Evolutionary conservation across 2,329 filamentous ascomycete species (phyloP), one percentile per base, ranked within the genome.

Genomic region (Cercospora brassicicola): DNA sequence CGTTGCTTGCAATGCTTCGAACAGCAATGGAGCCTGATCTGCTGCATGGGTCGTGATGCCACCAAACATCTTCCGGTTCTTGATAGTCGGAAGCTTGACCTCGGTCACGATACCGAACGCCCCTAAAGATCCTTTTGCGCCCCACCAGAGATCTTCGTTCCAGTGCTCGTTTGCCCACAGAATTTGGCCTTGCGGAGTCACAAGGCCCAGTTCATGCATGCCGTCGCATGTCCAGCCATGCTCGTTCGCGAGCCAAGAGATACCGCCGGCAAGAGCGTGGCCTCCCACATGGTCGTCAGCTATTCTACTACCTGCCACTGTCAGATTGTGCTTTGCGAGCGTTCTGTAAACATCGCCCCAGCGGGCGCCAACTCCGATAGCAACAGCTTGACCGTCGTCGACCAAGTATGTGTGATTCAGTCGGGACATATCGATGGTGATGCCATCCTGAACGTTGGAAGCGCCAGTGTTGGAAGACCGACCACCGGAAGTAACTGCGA

Each of bases 171-270:
- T 73, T 8, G 71, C 72, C 26, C 65, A 68, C n/a, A 76, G 48
- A 6, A 73, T 69, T 18, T 68, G 56, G 7, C 71, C 73, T 42
- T 69, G 65, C 4, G 74, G 71, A n/a, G 72, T 69, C 9, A 76
- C 73, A 6, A 77, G 66, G 57, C 74, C 69, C 20, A 72, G 70
- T 30, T 73, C 71, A 6, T 70, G 9, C 4, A 73, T 70, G 30
- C 55, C 69, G 30, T 76, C 85, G 63, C 81, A 82, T 20, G 81
- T 83, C 78, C 83, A 86, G 15, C 86, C 87, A 68, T 80, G 74
- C 1, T 76, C 74, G 0, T 79, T 79, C 1, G 81, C 79, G 70
- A 84, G 83, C 76, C 80, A 86, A 1, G 82, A 84, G 30, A 85
- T 81, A 6, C 85, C 85, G 23, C 75, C 75, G 8, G 83, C 83